Conservation (phyloP, 495 filamentous ascomycete species). For the Daldinia bambusicola region DNA sequence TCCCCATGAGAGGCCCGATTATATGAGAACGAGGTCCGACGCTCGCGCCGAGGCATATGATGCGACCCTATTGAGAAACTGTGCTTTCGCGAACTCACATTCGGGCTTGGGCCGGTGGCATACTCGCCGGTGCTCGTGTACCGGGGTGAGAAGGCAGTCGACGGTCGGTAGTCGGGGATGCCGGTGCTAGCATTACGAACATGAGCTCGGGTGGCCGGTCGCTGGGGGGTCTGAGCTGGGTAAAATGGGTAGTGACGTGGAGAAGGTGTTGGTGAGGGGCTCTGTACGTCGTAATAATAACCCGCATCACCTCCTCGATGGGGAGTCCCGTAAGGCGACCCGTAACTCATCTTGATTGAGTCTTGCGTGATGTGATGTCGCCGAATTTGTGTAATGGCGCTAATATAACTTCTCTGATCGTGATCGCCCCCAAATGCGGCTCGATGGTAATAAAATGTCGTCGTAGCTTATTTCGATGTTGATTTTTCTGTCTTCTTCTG, state of each 20-base stretch:
- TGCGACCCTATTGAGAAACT: constrained; percentile 58
- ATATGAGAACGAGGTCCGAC: constrained; percentile 62
- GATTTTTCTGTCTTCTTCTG: constrained; percentile 30
- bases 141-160: constrained; percentile 56
- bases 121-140: constrained; percentile 66
- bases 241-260: constrained; percentile 59
- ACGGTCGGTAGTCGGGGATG: constrained; percentile 53
- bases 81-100: constrained; percentile 66
- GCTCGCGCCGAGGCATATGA: constrained; percentile 57
- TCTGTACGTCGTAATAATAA: constrained; percentile 57
- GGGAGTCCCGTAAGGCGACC: constrained; percentile 59
- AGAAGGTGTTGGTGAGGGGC: constrained; percentile 62
- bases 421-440: constrained; percentile 39
- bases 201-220: constrained; percentile 60
- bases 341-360: constrained; percentile 57
- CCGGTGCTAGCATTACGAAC: constrained; percentile 55
- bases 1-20: constrained; percentile 67
- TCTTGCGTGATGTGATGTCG: constrained; percentile 48
- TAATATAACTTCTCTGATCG: constrained; percentile 15
- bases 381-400: constrained; percentile 22
- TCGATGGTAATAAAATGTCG: constrained; percentile 22
- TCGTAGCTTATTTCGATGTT: constrained; percentile 31
- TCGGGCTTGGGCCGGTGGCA: constrained; percentile 60
- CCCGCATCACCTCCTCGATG: constrained; percentile 47
- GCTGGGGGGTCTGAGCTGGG: constrained; percentile 56